These are phyloP conservation scores for Monosporascus cannonballus DNA, from an alignment of 2,329 filamentous ascomycete genomes.

Conservation along the genomic window DNA sequence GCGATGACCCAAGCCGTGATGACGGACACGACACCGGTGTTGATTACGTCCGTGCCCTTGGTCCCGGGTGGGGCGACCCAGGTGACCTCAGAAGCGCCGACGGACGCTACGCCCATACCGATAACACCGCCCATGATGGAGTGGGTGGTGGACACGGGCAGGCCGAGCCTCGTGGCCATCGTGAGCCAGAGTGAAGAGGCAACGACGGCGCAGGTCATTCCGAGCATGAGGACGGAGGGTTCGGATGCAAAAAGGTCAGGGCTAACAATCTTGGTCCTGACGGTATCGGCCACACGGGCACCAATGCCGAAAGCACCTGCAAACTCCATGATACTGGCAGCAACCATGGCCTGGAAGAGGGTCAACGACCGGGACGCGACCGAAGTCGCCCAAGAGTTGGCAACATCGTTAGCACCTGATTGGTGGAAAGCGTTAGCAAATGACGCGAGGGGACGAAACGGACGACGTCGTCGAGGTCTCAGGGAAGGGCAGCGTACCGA, in stretches of 20 bases:
- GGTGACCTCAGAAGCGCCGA: slow-evolving; percentile 45
- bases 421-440: slow-evolving; percentile 1
- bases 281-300: slow-evolving; percentile 54
- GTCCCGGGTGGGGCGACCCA: slow-evolving; percentile 42
- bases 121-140: slow-evolving; percentile 54
- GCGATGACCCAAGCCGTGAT: slow-evolving; percentile 58
- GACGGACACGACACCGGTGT: slow-evolving; percentile 50
- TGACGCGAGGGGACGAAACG: no score
- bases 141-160: slow-evolving; percentile 57
- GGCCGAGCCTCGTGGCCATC: slow-evolving; percentile 45
- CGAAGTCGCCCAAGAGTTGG: slow-evolving; percentile 70
- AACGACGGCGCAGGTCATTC: slow-evolving; percentile 50
- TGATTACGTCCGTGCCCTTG: slow-evolving; percentile 28
- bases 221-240: slow-evolving; percentile 50
- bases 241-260: slow-evolving; percentile 35
- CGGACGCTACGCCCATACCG: slow-evolving; percentile 51
- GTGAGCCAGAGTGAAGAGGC: slow-evolving; percentile 52
- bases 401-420: slow-evolving; percentile 56
- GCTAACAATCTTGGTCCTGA: slow-evolving; percentile 53
- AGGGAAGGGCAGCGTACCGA: slow-evolving; percentile 33
- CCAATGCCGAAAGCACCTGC: slow-evolving; percentile 55
- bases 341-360: slow-evolving; percentile 53
- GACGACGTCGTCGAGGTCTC: no score
- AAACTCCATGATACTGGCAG: slow-evolving; percentile 56
- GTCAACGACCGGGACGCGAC: slow-evolving; percentile 63